Evolutionary conservation across 768 basidiomycete species (phyloP).

Genomic region (Gymnopilus dilepis): DNA sequence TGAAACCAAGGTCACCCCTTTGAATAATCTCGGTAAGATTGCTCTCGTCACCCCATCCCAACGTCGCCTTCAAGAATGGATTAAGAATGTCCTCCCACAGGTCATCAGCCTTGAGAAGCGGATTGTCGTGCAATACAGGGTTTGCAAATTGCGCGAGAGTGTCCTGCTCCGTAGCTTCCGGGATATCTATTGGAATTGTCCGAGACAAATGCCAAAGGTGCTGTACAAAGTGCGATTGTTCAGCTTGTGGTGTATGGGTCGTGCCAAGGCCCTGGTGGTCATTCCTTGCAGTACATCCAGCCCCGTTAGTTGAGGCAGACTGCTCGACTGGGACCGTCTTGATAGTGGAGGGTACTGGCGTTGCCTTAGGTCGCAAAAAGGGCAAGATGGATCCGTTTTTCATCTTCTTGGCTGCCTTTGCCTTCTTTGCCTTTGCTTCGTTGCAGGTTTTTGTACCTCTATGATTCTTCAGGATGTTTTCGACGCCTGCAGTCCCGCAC

Average conservation of each 20-base stretch:
- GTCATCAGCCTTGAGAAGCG: constrained; percentile 8
- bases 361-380: constrained; percentile 13
- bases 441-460: not conserved
- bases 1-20: constrained; percentile 12
- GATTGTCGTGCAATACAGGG: not conserved
- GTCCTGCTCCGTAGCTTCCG: not conserved
- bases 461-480: not conserved
- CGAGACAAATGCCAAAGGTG: not conserved
- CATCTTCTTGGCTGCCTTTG: constrained; percentile 13
- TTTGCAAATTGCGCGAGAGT: not conserved
- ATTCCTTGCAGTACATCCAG: not conserved
- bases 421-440: not conserved
- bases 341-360: constrained; percentile 4
- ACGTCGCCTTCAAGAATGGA: constrained; percentile 20
- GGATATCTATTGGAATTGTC: not conserved
- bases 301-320: no score
- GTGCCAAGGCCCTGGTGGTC: not conserved
- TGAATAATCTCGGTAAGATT: constrained; percentile 8
- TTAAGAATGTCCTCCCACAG: constrained; percentile 29
- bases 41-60: constrained; percentile 23
- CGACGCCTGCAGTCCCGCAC: not conserved
- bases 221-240: not conserved
- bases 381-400: constrained; percentile 16
- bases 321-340: not conserved
- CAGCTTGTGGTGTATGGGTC: not conserved